A percentile compares a stretch with the other conserved stretches of the same genome.
Evolutionary conservation across 495 filamentous ascomycete genomes (phyloP).

Genomic region (Tuber umbilicatum): DNA sequence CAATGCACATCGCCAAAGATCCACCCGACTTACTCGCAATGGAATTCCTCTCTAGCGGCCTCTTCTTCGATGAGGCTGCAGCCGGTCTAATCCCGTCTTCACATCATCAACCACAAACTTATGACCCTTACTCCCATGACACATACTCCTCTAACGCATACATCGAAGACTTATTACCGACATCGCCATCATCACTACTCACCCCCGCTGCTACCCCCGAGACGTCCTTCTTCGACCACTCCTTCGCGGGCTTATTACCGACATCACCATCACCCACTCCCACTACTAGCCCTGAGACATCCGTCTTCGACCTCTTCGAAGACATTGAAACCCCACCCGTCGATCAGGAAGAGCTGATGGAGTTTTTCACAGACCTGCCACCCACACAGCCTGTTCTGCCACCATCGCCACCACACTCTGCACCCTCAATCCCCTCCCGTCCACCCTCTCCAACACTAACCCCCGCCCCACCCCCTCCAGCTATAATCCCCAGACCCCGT

Average conservation of each 20-base stretch:
- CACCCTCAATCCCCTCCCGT: neutral
- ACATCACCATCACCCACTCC: neutral
- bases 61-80: neutral
- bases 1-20: neutral
- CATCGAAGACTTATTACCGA: neutral
- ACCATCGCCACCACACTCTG: neutral
- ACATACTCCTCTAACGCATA: neutral
- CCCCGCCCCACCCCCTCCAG: neutral
- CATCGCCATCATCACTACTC: neutral
- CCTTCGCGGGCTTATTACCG: neutral
- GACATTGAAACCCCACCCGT: neutral
- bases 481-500: neutral
- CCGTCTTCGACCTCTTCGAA: neutral
- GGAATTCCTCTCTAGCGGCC: neutral
- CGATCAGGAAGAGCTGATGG: neutral
- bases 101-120: neutral
- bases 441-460: neutral
- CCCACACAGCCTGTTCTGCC: neutral
- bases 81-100: neutral
- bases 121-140: too few species aligned
- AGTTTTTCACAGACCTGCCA: neutral
- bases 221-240: too few species aligned
- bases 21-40: neutral
- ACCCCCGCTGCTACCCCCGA: too few species aligned
- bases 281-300: neutral